Percentiles rank a stretch among this genome's conserved stretches.
Conservation (phyloP, 192 early-diverging fungal species). For the Podila horticola region DNA sequence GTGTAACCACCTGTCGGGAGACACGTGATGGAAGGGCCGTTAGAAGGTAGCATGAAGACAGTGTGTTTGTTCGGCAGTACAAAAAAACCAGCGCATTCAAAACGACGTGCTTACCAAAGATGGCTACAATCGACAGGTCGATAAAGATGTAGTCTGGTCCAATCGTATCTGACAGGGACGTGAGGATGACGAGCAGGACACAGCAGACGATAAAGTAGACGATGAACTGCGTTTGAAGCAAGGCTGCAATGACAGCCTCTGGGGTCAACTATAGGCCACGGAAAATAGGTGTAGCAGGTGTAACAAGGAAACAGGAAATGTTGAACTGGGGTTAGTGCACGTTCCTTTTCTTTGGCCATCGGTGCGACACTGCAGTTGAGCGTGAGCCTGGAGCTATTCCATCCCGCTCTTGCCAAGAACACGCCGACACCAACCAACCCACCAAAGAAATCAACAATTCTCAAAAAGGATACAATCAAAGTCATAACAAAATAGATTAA, state of each 20-base stretch:
- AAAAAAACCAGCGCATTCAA: not conserved
- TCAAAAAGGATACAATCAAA: not conserved
- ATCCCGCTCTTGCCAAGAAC: no score
- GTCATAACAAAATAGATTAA: no score
- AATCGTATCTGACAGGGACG: slow-evolving; percentile 55
- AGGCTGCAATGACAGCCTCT: slow-evolving; percentile 58
- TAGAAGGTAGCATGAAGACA: no score
- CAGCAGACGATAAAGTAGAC: slow-evolving; percentile 64
- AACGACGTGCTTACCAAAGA: slow-evolving; percentile 63
- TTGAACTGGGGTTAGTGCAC: slow-evolving; percentile 3
- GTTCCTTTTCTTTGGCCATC: not conserved
- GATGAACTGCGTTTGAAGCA: slow-evolving; percentile 60
- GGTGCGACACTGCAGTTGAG: no score
- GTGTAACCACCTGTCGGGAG: slow-evolving; percentile 70
- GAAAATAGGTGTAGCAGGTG: not conserved
- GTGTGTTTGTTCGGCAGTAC: no score
- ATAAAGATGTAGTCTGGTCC: slow-evolving; percentile 67
- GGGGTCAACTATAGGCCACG: slow-evolving; percentile 56
- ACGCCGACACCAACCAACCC: no score
- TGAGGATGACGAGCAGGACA: slow-evolving; percentile 43
- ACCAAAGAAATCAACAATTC: no score
- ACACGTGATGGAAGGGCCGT: not conserved
- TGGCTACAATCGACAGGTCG: slow-evolving; percentile 72
- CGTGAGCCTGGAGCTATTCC: no score
- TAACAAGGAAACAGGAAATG: not conserved